Base-by-base conservation (phyloP, 2,329 filamentous ascomycete genomes). In the Cytospora leucostoma region DNA sequence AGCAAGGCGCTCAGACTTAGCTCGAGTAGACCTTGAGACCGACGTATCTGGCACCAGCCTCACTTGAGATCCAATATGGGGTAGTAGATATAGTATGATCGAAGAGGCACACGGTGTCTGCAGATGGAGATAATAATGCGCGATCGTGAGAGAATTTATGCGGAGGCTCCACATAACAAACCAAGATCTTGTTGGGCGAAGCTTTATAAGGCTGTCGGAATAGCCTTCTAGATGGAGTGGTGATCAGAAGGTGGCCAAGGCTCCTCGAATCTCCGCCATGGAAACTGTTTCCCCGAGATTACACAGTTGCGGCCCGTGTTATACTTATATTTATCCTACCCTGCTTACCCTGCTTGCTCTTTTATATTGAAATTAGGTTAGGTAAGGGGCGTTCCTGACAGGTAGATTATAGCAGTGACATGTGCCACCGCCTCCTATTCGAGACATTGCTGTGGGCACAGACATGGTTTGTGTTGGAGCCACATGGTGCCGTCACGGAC, bases 321-420 rank as follows among this genome's bases (percentile, higher is more conserved):
- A 51, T 52, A 52, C 40, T 34, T 61, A 61, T 38, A 61, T 61
- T 61, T 32, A 55, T 37, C 51, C 55, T 40, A 37, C 50, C 58
- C 50, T 15, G 12, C 15, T 17, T 19, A 32, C 58, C 58, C 58
- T 27, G 27, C 27, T 27, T 27, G 27, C 27, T 27, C 27, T 27
- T 38, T 61, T 19, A 40, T 49, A 40, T 61, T 40, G 58, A 54
- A 61, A 61, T 61, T 55, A 55, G 49, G 58, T 49, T 61, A 53
- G 50, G 37, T 50, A 52, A 54, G 38, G 54, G 53, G 58, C 35
- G 51, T 33, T 4, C 51, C 21, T 49, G 38, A 55, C 51, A 61
- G 38, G 58, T 27, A 27, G 27, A n/a, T 27, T 27, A 27, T 27
- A 27, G 27, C n/a, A 44, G 19, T 55, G 32, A 49, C 58, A 61